phyloP scores from a whole-genome alignment of 2,329 filamentous ascomycete species.

The Neonectria magnoliae region DNA sequence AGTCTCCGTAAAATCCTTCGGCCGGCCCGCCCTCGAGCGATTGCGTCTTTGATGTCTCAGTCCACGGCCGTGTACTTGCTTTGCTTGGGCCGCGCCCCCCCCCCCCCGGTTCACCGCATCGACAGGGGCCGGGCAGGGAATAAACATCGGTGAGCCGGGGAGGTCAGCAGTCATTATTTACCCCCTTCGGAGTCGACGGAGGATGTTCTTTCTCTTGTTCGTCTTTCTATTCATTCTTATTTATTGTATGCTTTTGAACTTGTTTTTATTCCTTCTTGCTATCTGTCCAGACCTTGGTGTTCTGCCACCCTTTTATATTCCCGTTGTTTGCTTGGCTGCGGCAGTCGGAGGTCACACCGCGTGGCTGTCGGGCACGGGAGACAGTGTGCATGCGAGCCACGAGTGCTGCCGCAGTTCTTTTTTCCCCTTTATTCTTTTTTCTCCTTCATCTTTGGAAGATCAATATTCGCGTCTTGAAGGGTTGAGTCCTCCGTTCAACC shows the following conservation, averaged over 20 bases:
- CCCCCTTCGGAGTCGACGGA: not conserved
- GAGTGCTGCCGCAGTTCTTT: conserved; percentile 8
- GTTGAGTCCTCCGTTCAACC: not conserved
- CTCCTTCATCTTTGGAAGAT: not conserved
- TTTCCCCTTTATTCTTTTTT: too few relatives aligned
- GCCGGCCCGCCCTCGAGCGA: not conserved
- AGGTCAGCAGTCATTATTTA: not conserved
- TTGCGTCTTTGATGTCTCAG: not conserved
- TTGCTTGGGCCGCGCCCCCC: not conserved
- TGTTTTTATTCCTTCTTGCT: too few relatives aligned
- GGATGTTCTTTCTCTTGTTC: not conserved
- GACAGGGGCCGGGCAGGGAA: not conserved
- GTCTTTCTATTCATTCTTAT: not conserved
- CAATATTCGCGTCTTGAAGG: not conserved
- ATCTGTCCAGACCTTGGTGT: not conserved
- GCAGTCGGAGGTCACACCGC: conserved; percentile 10
- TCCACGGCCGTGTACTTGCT: not conserved
- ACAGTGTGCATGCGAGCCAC: not conserved
- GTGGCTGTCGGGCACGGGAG: conserved; percentile 10
- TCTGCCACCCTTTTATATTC: not conserved
- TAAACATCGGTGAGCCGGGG: conserved; percentile 6
- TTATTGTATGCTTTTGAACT: not conserved
- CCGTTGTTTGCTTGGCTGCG: not conserved
- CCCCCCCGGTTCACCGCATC: not conserved
- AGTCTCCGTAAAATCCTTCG: not conserved